Evolutionary conservation across 148 eudicot species (phyloP), one percentile per base, ranked within the genome.

Genomic region (Limonium bicolor): DNA sequence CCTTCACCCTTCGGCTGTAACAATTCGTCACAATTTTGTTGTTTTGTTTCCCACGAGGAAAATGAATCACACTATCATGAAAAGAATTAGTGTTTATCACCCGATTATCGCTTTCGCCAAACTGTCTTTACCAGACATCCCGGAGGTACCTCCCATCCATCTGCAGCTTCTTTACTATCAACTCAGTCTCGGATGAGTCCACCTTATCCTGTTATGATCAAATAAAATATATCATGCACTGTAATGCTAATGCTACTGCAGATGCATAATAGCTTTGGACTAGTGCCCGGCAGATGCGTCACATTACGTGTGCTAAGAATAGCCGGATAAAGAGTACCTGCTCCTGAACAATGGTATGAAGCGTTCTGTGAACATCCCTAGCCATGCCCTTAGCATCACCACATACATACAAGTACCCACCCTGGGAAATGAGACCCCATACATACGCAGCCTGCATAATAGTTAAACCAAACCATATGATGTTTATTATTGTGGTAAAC

Each of bases 371-470:
- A 30, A 85, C 95, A 59, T 85, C 95, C 56, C 69, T 61, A 29
- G 95, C 95, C 95, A 85, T 85, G 30, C 92, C 92, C 69, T 85
- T 85, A 24, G 95, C 95, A 69, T 84, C 95, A 51, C 95, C 95
- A 51, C 95, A 84, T 25, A 84, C 95, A 59, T 80, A 85, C 31
- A 85, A 63, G 61, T 80, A 77, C 7, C 73, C 95, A 3, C 70
- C 82, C 36, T 76, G 63, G 37, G 86, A 71, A 35, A 85, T 63
- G 51, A 80, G 49, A 54, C 56, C 62, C 95, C 95, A 85, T 18
- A 85, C 36, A 49, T 74, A 54, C 8, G 66, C 48, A 41, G 82
- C 92, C 95, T 84, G 70, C 38, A 48, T 41, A 23, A 18, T 7
- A 31, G n/a, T n/a, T n/a, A n/a, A n/a, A n/a, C n/a, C n/a, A n/a